These are phyloP conservation scores for Acer campestre DNA, from an alignment of 345 rosid genomes.

Conservation along the genomic window DNA sequence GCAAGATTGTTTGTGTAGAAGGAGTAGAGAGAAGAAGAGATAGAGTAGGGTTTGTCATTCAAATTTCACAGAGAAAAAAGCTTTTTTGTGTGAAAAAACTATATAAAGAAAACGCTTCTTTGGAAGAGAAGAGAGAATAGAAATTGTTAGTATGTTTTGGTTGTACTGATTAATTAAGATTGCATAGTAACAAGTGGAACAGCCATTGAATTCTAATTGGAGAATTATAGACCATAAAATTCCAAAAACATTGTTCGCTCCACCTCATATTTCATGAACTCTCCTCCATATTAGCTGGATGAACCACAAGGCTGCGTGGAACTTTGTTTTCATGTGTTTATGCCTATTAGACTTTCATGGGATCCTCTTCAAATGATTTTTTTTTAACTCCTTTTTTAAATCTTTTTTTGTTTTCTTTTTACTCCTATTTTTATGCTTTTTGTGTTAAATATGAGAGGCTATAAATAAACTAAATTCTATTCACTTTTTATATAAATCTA, in stretches of 20 bases:
- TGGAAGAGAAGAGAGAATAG: neutral
- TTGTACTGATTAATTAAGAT: too few relatives aligned
- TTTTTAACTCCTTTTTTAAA: too few relatives aligned
- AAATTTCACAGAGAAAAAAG: neutral
- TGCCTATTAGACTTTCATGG: too few relatives aligned
- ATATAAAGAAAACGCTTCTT: neutral
- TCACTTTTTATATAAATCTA: too few relatives aligned
- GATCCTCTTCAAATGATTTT: too few relatives aligned
- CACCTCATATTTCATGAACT: neutral
- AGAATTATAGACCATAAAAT: conserved; percentile 7
- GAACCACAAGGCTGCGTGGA: neutral
- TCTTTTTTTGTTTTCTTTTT: too few relatives aligned
- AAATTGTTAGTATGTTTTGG: too few relatives aligned
- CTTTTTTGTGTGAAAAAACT: neutral
- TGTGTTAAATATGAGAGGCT: too few relatives aligned
- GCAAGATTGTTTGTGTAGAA: neutral
- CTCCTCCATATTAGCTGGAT: conserved; percentile 4
- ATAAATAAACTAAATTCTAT: too few relatives aligned
- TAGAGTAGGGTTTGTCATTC: neutral
- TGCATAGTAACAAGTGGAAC: too few relatives aligned
- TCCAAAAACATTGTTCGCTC: neutral
- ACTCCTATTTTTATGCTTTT: too few relatives aligned
- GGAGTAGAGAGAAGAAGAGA: neutral
- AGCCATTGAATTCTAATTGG: neutral
- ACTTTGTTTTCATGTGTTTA: neutral